These are phyloP conservation scores for Amorphotheca resinae DNA, from an alignment of 495 filamentous ascomycete genomes.

Conservation along the genomic window DNA sequence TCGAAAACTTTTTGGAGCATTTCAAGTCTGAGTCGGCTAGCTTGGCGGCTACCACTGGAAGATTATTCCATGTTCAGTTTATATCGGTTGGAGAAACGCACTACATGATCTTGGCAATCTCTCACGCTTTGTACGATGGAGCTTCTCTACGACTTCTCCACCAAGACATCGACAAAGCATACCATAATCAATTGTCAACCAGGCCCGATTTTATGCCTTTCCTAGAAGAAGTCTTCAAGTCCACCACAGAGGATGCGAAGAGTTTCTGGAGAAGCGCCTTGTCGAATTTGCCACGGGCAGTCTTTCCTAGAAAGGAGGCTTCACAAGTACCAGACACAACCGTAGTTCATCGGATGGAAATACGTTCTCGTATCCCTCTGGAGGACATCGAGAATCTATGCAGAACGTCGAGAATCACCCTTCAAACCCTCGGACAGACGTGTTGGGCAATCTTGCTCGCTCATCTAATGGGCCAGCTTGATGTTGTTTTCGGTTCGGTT, in stretches of 20 bases:
- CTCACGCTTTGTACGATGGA: slow-evolving; percentile 74
- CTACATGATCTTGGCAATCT: slow-evolving; percentile 55
- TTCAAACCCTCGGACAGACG: slow-evolving; percentile 53
- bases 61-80: slow-evolving; percentile 31
- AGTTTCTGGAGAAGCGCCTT: slow-evolving; percentile 51
- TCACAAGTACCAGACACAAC: background rate
- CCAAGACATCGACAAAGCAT: slow-evolving; percentile 48
- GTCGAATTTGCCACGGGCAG: slow-evolving; percentile 29
- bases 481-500: slow-evolving; percentile 59
- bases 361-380: slow-evolving; percentile 26
- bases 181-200: slow-evolving; percentile 27
- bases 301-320: slow-evolving; percentile 17
- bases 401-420: slow-evolving; percentile 40
- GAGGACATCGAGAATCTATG: slow-evolving; percentile 37
- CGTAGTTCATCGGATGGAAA: slow-evolving; percentile 33
- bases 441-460: slow-evolving; percentile 55
- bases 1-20: slow-evolving; percentile 19
- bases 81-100: slow-evolving; percentile 22
- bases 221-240: slow-evolving; percentile 32
- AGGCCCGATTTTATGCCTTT: slow-evolving; percentile 35
- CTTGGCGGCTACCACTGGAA: background rate
- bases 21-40: slow-evolving; percentile 5
- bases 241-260: slow-evolving; percentile 26
- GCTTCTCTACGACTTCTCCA: slow-evolving; percentile 57
- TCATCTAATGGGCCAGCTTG: slow-evolving; percentile 37